phyloP scores from a whole-genome alignment of 2,329 filamentous ascomycete species.

The Fusarium metavorans region DNA sequence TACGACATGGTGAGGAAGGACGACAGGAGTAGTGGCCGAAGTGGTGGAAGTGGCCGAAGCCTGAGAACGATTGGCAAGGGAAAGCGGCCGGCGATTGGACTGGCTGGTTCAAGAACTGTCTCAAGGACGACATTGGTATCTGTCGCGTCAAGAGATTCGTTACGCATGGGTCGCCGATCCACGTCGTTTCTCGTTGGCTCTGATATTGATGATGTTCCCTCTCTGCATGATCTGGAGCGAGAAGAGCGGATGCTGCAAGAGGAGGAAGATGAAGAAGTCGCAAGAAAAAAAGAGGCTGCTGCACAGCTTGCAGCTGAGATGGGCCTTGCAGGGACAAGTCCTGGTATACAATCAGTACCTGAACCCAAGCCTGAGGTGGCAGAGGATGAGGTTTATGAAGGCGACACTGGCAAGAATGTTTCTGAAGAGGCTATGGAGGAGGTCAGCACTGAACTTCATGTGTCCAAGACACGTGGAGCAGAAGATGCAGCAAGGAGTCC shows the following conservation, averaged over 20 bases:
- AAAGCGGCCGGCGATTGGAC: constrained; percentile 59
- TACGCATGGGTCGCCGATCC: constrained; percentile 39
- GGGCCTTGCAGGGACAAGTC: constrained; percentile 54
- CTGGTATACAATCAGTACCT: constrained; percentile 10
- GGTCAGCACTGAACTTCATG: not conserved
- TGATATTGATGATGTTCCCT: constrained; percentile 55
- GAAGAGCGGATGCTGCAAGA: constrained; percentile 65
- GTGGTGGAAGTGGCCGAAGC: constrained; percentile 66
- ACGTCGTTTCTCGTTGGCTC: constrained; percentile 50
- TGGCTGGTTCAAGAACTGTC: constrained; percentile 61
- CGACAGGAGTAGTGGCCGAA: constrained; percentile 71
- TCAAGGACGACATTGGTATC: constrained; percentile 71
- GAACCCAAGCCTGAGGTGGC: constrained; percentile 46
- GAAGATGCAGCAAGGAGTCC: constrained; percentile 46
- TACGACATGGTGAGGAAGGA: constrained; percentile 84
- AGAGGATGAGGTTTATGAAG: constrained; percentile 49
- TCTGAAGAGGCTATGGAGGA: constrained; percentile 25
- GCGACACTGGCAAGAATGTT: constrained; percentile 17
- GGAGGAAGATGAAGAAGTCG: constrained; percentile 66
- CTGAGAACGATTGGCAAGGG: constrained; percentile 69
- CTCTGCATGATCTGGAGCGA: constrained; percentile 63
- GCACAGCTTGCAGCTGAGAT: constrained; percentile 62
- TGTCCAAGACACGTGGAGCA: not conserved
- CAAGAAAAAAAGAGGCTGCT: constrained; percentile 65
- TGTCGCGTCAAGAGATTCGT: constrained; percentile 49